A percentile compares a stretch with the other conserved stretches of the same genome.
phyloP scores from a whole-genome alignment of 805 yeast species.

The Hanseniaspora vineae region DNA sequence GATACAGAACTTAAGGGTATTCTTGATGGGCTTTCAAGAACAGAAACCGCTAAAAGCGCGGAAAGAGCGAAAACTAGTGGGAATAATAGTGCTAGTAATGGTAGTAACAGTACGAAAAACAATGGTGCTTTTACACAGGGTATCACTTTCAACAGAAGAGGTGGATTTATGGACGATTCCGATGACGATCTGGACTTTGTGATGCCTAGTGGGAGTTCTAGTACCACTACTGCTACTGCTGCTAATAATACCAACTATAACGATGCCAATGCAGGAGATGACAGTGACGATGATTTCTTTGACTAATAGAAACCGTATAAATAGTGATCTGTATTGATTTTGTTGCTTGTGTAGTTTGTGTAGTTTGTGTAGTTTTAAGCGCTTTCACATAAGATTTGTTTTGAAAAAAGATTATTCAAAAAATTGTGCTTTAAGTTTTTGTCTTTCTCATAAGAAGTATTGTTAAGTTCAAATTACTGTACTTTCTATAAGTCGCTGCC shows the following conservation, averaged over 20 bases:
- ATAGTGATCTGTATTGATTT: no score
- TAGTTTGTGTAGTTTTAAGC: no score
- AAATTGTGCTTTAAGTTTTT: no score
- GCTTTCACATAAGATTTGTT: no score
- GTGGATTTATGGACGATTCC: constrained; percentile 26
- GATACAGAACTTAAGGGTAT: constrained; percentile 78
- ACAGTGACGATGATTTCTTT: constrained; percentile 31
- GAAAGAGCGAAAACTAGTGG: no score
- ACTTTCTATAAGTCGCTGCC: no score
- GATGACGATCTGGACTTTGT: constrained; percentile 23
- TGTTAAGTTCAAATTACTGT: no score
- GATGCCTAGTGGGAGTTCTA: neutral
- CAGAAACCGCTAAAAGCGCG: neutral
- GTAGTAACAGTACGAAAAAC: constrained; percentile 44
- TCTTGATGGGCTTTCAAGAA: constrained; percentile 63
- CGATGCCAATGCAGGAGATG: constrained; percentile 14
- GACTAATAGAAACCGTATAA: constrained; percentile 21
- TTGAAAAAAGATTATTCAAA: no score
- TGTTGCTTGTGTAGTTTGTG: no score
- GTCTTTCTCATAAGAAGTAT: no score
- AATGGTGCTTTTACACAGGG: constrained; percentile 34
- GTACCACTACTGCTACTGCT: neutral
- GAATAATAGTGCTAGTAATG: no score
- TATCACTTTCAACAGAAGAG: constrained; percentile 49
- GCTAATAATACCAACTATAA: neutral